Conservation (phyloP, 305 asterid species). For the Rubia tinctorum region DNA sequence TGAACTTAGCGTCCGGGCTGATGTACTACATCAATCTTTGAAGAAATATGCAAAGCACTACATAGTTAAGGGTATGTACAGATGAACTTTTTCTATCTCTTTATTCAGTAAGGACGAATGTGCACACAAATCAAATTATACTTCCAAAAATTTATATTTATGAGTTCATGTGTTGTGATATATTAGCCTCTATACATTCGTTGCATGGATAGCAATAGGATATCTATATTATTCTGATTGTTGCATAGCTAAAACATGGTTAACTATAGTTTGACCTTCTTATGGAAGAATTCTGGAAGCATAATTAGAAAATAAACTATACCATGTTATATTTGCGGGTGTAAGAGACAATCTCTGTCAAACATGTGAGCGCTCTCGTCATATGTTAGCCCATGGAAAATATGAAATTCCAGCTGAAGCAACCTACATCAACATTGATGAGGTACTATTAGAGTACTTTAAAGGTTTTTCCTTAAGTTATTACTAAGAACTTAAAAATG, state of each 20-base stretch:
- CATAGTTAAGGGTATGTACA: conserved; percentile 48
- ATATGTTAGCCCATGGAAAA: conserved; percentile 67
- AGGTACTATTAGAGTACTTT: conserved; percentile 19
- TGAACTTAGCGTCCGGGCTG: conserved; percentile 82
- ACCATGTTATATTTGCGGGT: conserved; percentile 87
- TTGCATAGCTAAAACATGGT: not conserved
- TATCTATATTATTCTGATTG: not conserved
- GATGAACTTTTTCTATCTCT: not conserved
- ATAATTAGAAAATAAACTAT: conserved; percentile 79
- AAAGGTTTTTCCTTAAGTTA: too few relatives aligned
- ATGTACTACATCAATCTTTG: conserved; percentile 55
- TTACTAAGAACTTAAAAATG: too few relatives aligned
- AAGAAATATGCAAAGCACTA: conserved; percentile 87
- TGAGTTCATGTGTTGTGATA: not conserved
- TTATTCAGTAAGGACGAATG: too few relatives aligned
- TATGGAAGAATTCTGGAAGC: conserved; percentile 81
- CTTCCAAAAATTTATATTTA: not conserved
- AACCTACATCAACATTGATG: conserved; percentile 65
- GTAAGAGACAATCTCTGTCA: conserved; percentile 87
- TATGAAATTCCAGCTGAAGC: conserved; percentile 88
- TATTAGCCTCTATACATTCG: not conserved
- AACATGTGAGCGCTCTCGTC: conserved; percentile 95
- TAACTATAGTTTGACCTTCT: not conserved
- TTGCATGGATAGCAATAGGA: not conserved
- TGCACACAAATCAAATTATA: not conserved